These are phyloP conservation scores for Colletotrichum cordylinicola DNA, from an alignment of 2,329 filamentous ascomycete genomes.

Conservation along the genomic window DNA sequence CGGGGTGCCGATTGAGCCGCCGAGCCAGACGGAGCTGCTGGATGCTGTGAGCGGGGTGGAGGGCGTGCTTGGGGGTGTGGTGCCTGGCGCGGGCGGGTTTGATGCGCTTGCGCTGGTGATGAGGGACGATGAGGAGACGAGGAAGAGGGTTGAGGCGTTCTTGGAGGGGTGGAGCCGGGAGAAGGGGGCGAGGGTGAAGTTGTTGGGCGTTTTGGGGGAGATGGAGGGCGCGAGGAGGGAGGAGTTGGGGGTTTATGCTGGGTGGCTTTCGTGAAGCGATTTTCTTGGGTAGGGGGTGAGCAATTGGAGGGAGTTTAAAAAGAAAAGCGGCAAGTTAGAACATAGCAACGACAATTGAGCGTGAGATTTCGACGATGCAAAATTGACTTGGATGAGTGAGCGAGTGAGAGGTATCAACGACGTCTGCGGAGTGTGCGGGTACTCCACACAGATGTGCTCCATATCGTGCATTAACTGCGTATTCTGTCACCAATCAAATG, in stretches of 20 bases:
- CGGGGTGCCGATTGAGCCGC: slow-evolving; percentile 87
- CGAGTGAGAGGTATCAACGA: neutral
- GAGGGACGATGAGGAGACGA: slow-evolving; percentile 71
- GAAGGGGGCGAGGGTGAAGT: slow-evolving; percentile 67
- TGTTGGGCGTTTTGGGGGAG: slow-evolving; percentile 75
- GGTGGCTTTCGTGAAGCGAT: slow-evolving; percentile 41
- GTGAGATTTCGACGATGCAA: neutral
- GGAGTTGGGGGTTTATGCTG: slow-evolving; percentile 45
- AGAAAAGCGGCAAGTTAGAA: neutral
- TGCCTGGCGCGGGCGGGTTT: slow-evolving; percentile 92
- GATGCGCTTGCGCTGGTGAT: slow-evolving; percentile 87
- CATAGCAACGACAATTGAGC: neutral
- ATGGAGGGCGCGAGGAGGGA: slow-evolving; percentile 68
- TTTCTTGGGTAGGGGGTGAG: neutral
- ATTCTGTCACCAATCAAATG: neutral
- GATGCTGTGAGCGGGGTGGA: slow-evolving; percentile 75
- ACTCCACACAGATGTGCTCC: fast-evolving
- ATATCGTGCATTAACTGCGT: fast-evolving
- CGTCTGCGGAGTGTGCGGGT: neutral
- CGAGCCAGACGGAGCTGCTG: slow-evolving; percentile 81
- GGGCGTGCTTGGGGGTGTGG: slow-evolving; percentile 89
- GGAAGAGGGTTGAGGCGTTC: slow-evolving; percentile 64
- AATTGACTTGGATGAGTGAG: neutral
- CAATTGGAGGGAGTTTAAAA: neutral
- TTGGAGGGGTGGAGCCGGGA: slow-evolving; percentile 69